phyloP scores from a whole-genome alignment of 2,329 filamentous ascomycete species.

The Alternaria sp. region DNA sequence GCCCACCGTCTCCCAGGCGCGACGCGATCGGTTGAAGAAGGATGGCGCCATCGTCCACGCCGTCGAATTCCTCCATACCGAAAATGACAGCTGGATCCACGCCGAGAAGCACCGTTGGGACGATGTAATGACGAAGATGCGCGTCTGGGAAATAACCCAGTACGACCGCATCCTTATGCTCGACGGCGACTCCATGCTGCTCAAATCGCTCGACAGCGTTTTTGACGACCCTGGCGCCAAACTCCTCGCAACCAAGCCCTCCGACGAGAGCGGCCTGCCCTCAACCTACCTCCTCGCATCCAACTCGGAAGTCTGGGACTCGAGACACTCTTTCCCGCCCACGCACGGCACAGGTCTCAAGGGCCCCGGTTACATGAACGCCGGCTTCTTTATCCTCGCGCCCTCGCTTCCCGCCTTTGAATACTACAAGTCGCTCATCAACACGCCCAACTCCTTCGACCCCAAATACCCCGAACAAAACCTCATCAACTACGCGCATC shows the following conservation, averaged over 20 bases:
- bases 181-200: conserved; percentile 50
- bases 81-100: conserved; percentile 31
- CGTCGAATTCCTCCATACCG: conserved; percentile 34
- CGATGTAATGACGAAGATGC: conserved; percentile 53
- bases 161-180: conserved; percentile 49
- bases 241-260: conserved; percentile 8
- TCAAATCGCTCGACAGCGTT: conserved; percentile 43
- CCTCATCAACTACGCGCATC: conserved; percentile 50
- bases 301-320: conserved; percentile 44
- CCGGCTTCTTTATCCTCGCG: conserved; percentile 51
- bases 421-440: conserved; percentile 45
- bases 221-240: conserved; percentile 47
- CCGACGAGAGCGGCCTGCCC: conserved; percentile 30
- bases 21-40: conserved; percentile 29
- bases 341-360: conserved; percentile 40
- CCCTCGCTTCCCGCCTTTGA: conserved; percentile 43
- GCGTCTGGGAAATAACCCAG: conserved; percentile 51
- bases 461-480: conserved; percentile 50
- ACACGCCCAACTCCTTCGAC: conserved; percentile 44
- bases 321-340: conserved; percentile 49
- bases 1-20: conserved; percentile 31
- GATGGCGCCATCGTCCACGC: conserved; percentile 41
- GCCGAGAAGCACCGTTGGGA: conserved; percentile 37
- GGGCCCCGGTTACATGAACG: conserved; percentile 46
- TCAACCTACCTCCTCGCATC: conserved; percentile 46